Percentiles rank a stretch among this genome's conserved stretches.
Evolutionary conservation across 2,329 filamentous ascomycete genomes (phyloP).

Genomic region (Diaporthe citri): DNA sequence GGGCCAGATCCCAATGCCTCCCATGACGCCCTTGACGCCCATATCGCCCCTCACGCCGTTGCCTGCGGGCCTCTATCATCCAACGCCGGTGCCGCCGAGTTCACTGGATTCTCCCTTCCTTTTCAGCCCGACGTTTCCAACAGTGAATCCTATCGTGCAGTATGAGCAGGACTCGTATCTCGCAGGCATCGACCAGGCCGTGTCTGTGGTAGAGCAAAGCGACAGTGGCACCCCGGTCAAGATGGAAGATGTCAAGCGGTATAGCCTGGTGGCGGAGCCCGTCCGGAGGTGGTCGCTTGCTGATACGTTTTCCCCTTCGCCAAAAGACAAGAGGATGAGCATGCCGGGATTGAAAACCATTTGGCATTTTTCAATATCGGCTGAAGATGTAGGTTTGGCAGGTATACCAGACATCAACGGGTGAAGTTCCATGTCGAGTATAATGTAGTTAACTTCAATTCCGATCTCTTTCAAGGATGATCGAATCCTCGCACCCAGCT

Average conservation of each 20-base stretch:
- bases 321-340: slow-evolving; percentile 49
- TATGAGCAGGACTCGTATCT: slow-evolving; percentile 11
- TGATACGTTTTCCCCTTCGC: slow-evolving; percentile 30
- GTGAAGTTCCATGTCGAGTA: background rate
- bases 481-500: background rate
- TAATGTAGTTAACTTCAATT: background rate
- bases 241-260: background rate
- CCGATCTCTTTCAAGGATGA: background rate
- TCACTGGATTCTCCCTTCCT: slow-evolving; percentile 26
- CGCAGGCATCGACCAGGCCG: slow-evolving; percentile 5
- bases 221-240: background rate
- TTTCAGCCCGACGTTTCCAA: slow-evolving; percentile 9
- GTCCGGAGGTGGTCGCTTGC: slow-evolving; percentile 40
- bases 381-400: slow-evolving; percentile 38
- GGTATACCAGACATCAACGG: background rate
- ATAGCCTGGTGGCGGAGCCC: background rate
- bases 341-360: slow-evolving; percentile 48
- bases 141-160: background rate
- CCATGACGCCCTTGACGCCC: slow-evolving; percentile 36
- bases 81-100: slow-evolving; percentile 23
- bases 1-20: slow-evolving; percentile 25
- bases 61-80: slow-evolving; percentile 36
- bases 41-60: slow-evolving; percentile 37
- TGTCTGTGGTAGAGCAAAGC: background rate
- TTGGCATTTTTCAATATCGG: slow-evolving; percentile 43